Base-by-base conservation (phyloP, 768 basidiomycete genomes). In the Boletus patriciae region DNA sequence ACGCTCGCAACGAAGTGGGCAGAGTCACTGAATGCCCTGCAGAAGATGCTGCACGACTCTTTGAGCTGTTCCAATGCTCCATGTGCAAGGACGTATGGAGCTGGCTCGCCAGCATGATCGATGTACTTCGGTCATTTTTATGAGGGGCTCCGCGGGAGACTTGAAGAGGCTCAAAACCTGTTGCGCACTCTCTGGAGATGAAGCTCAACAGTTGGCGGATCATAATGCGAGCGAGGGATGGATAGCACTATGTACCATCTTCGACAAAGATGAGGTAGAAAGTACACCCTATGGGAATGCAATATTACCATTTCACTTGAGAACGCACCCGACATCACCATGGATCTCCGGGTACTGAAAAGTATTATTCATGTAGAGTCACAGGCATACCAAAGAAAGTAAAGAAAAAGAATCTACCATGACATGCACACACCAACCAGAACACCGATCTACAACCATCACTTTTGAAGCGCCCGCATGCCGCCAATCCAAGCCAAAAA, bases 401-500 rank as follows among this genome's bases (percentile, higher is more conserved):
- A 7, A 42, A 25, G 21, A 42, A 33, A 11, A 36, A 43, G 8
- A 19, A 27, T 18, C 42, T 29, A 29, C 12, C 10, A 15, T 11
- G 38, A 27, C 40, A 34, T 33, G 31, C n/a, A 52, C 29, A 18
- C 27, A n/a, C 6, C 19, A 27, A 29, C 27, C 34, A 25, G 9
- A 21, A 3, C 41, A 41, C 15, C 27, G 8, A 15, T 25, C 19
- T 8, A 7, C n/a, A 19, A 18, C 19, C 11, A 46, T 54, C 55
- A 59, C 16, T 19, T 52, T 23, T 50, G 54, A 38, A 44, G 47
- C 11, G 54, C 45, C 40, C 66, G 65, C 49, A 76, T 50, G 6
- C 80, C 84, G 1, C 92, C 92, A 46, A 92, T 72, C 52, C 92
- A 75, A 19, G 91, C 88, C 87, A 84, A 92, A 69, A 90, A n/a